A percentile compares a stretch with the other conserved stretches of the same genome.
Evolutionary conservation across 2,329 filamentous ascomycete genomes (phyloP).

Genomic region (Mariannaea sp.): DNA sequence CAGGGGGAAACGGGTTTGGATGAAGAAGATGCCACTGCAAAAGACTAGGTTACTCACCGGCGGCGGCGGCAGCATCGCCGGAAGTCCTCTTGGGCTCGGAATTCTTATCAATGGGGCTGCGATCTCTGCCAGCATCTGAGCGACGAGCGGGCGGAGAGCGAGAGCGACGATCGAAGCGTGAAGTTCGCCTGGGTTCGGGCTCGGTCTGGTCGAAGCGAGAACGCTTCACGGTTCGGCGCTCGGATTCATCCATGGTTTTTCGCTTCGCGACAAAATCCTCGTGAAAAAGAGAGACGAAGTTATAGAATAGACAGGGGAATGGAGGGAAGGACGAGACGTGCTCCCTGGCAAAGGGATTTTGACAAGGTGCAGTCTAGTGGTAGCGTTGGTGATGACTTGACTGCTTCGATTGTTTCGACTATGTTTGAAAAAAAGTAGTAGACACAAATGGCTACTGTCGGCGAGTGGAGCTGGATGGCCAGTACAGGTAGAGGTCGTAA

Average conservation of each 20-base stretch:
- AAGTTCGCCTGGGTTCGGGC: conserved; percentile 74
- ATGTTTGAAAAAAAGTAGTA: conserved; percentile 10
- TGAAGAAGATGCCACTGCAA: not conserved
- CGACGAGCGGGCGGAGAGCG: conserved; percentile 75
- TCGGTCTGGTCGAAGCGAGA: conserved; percentile 95
- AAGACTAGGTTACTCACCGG: conserved; percentile 62
- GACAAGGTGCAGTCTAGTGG: no score
- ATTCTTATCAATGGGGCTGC: conserved; percentile 71
- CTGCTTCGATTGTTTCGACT: not conserved
- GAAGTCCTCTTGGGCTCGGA: conserved; percentile 55
- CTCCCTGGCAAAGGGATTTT: no score
- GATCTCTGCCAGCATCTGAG: conserved; percentile 71
- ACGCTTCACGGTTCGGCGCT: conserved; percentile 74
- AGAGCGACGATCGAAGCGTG: conserved; percentile 90
- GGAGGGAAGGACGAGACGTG: not conserved
- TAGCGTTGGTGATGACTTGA: not conserved
- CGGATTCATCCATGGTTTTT: conserved; percentile 70
- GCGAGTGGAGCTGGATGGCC: conserved; percentile 21
- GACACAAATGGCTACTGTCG: conserved; percentile 8
- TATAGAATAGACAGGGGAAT: not conserved
- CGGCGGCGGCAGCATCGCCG: conserved; percentile 75
- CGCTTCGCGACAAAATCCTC: conserved; percentile 6
- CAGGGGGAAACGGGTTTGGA: conserved; percentile 18
- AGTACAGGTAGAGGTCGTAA: conserved; percentile 3
- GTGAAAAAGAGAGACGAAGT: conserved; percentile 2